Percentiles rank a stretch among this genome's conserved stretches.
Evolutionary conservation across 352 stramenopile genomes (phyloP).

Genomic region (Phytophthora agathidicida): DNA sequence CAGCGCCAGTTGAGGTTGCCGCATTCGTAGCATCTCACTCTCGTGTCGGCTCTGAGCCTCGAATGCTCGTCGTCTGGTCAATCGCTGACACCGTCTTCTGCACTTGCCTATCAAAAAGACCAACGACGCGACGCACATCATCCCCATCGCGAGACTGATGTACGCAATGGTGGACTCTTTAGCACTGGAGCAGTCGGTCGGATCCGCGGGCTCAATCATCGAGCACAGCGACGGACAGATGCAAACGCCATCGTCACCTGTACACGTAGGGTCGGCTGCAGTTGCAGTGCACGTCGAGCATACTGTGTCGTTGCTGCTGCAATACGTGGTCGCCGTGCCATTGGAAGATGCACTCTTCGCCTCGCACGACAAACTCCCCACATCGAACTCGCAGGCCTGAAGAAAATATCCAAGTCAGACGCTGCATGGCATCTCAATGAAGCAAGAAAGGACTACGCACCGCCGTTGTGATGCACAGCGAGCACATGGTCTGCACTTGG

Average conservation of each 20-base stretch:
- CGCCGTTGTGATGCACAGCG: conserved; percentile 36
- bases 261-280: conserved; percentile 31
- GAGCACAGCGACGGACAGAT: conserved; percentile 46
- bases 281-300: conserved; percentile 34
- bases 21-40: conserved; percentile 24
- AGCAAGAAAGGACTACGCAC: conserved; percentile 24
- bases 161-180: conserved; percentile 17
- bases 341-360: conserved; percentile 1
- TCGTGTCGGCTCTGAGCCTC: conserved; percentile 11
- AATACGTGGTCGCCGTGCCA: conserved; percentile 32
- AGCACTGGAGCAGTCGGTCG: not conserved
- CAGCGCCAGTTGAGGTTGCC: conserved; percentile 27
- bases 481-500: conserved; percentile 45
- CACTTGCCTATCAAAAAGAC: conserved; percentile 35
- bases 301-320: conserved; percentile 24
- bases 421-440: not conserved
- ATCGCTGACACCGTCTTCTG: not conserved
- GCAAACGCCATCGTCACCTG: conserved; percentile 28
- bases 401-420: not conserved
- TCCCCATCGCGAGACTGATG: conserved; percentile 19
- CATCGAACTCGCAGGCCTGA: conserved; percentile 45
- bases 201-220: conserved; percentile 12
- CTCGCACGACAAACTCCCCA: conserved; percentile 31
- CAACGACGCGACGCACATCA: conserved; percentile 20
- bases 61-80: conserved; percentile 1